A percentile compares a stretch with the other conserved stretches of the same genome.
Evolutionary conservation across 1,139 yeast species (phyloP).

Genomic region (Yamadazyma triangularis): DNA sequence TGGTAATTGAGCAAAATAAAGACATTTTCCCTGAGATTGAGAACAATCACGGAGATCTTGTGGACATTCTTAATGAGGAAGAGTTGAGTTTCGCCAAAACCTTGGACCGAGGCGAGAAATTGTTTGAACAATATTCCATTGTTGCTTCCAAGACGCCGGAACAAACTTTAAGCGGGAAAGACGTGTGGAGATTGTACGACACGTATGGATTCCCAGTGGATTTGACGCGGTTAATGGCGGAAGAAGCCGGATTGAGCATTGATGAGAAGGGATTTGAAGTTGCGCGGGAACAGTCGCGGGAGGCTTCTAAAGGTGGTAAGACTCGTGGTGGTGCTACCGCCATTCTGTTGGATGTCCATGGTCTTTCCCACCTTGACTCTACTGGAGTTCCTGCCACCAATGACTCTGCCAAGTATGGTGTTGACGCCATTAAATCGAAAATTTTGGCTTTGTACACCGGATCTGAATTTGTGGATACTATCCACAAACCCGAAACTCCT

Average conservation of each 20-base stretch:
- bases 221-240: constrained; percentile 96
- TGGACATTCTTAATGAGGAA: constrained; percentile 92
- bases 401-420: constrained; percentile 70
- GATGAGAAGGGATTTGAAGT: constrained; percentile 89
- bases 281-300: constrained; percentile 84
- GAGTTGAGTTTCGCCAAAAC: constrained; percentile 93
- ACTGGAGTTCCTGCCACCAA: constrained; percentile 74
- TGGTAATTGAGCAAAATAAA: constrained; percentile 81
- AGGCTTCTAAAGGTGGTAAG: constrained; percentile 91
- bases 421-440: constrained; percentile 56
- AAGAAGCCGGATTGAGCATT: constrained; percentile 91
- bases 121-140: constrained; percentile 88
- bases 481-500: constrained; percentile 47
- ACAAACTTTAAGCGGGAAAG: constrained; percentile 82
- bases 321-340: constrained; percentile 52
- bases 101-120: constrained; percentile 94
- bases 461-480: constrained; percentile 48
- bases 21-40: constrained; percentile 89
- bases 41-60: constrained; percentile 66
- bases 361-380: constrained; percentile 61
- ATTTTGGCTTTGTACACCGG: constrained; percentile 74
- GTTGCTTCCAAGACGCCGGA: constrained; percentile 73
- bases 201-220: constrained; percentile 99
- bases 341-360: constrained; percentile 86
- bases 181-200: constrained; percentile 97